These are phyloP conservation scores for Exserohilum turcica DNA, from an alignment of 2,329 filamentous ascomycete species.

Conservation along the genomic window DNA sequence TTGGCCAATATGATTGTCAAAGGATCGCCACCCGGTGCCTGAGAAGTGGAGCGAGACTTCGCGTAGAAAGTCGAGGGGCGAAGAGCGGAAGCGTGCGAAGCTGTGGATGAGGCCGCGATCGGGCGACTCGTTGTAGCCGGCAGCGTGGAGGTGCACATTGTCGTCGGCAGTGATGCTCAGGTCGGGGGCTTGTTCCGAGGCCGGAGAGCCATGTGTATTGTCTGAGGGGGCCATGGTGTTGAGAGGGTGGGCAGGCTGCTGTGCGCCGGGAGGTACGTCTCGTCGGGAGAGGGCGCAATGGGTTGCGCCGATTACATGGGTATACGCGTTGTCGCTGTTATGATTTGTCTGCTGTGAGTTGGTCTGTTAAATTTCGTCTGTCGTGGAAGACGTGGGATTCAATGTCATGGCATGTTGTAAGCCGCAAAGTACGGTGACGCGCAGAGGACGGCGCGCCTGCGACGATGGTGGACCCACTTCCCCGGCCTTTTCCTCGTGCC, in stretches of 20 bases:
- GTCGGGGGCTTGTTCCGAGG: conserved; percentile 49
- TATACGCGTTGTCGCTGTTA: background rate
- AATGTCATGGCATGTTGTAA: conserved; percentile 13
- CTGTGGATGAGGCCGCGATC: conserved; percentile 77
- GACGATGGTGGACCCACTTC: conserved; percentile 17
- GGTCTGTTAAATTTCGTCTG: background rate
- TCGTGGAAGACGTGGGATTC: background rate
- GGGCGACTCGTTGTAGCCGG: conserved; percentile 50
- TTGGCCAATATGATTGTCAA: conserved; percentile 87
- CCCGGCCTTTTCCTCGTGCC: conserved; percentile 18
- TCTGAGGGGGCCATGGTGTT: conserved; percentile 24
- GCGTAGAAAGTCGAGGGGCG: conserved; percentile 78
- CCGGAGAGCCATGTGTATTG: conserved; percentile 18
- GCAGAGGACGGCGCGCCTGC: conserved; percentile 8
- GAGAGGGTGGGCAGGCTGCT: background rate
- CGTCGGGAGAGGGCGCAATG: conserved; percentile 1
- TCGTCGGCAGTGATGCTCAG: conserved; percentile 54
- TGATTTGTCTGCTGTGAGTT: too few relatives aligned
- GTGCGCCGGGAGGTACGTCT: conserved; percentile 2
- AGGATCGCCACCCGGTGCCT: conserved; percentile 92
- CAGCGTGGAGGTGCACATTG: conserved; percentile 52
- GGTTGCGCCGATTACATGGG: conserved; percentile 3
- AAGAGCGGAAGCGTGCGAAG: conserved; percentile 82
- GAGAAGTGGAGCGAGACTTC: conserved; percentile 93
- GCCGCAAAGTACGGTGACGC: conserved; percentile 1